Evolutionary conservation across 129 eudicot species (phyloP), one percentile per base, ranked within the genome.

Genomic region (Oenanthe sinensis): DNA sequence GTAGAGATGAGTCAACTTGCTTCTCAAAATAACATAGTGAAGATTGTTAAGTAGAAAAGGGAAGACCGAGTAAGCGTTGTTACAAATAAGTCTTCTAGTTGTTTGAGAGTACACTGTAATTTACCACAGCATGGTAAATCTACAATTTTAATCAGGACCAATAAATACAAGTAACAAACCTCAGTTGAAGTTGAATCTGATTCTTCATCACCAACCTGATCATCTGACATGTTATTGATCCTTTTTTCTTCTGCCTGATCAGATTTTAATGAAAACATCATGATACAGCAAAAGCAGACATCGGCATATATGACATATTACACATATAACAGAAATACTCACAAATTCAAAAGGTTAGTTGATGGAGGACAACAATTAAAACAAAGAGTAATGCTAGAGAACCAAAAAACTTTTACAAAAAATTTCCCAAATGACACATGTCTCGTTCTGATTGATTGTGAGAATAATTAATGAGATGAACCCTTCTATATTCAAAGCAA

Each of bases 211-310:
- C 82, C 79, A 17, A 62, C 58, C 24, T 40, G 82, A 65, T 71
- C 80, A 24, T 36, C 78, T 42, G 16, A 68, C 42, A 60, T 26
- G 12, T 60, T 62, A 63, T 82, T 68, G 75, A 46, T 76, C 68
- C 47, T 82, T 62, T 75, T 75, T 83, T 79, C 79, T 48, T 82
- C 87, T 40, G 77, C 84, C 84, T 68, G 82, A 83, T 74, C 74
- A 74, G 78, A 68, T 58, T 78, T 13, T 65, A 76, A 28, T 65
- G 54, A 65, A 13, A 9, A 39, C 2, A 69, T 39, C 10, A 69
- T 30, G 20, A 30, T 26, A 52, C 4, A 10, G 45, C 71, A 45
- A 6, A 0, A 4, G 17, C 22, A 42, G 15, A 60, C 36, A 46
- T 15, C 50, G 7, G 5, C 13, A 20, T 55, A 20, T 22, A 22